phyloP scores from a whole-genome alignment of 306 rosid genomes.

The Rosa persica region DNA sequence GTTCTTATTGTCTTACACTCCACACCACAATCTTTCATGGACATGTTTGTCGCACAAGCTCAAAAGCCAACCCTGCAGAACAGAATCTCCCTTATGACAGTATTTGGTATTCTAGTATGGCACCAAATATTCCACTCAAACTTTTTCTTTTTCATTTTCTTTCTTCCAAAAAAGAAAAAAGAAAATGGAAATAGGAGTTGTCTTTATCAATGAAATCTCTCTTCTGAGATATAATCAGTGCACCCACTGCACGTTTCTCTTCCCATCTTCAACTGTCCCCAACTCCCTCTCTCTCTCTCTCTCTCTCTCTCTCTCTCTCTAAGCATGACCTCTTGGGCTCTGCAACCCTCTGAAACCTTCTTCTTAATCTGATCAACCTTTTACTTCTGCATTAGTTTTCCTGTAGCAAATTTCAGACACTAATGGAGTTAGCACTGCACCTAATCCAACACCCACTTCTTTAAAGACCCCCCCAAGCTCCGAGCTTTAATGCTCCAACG shows the following conservation, averaged over 20 bases:
- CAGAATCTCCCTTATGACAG: slow-evolving; percentile 18
- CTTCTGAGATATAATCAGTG: slow-evolving; percentile 33
- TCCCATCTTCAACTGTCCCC: slow-evolving; percentile 33
- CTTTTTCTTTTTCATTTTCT: neutral
- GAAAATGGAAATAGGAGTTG: slow-evolving; percentile 3
- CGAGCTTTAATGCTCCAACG: slow-evolving; percentile 1
- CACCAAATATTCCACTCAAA: slow-evolving; percentile 29
- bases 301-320: slow-evolving; percentile 35
- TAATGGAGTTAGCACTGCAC: slow-evolving; percentile 49
- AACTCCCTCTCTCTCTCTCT: slow-evolving; percentile 26
- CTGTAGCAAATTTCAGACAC: slow-evolving; percentile 5
- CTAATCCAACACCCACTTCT: slow-evolving; percentile 54
- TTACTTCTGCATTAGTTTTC: slow-evolving; percentile 14
- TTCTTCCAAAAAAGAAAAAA: neutral
- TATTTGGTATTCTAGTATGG: slow-evolving; percentile 23
- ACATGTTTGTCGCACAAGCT: slow-evolving; percentile 13
- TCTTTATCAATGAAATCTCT: slow-evolving; percentile 43
- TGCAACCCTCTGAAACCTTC: slow-evolving; percentile 5
- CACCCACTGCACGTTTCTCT: slow-evolving; percentile 59
- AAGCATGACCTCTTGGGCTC: slow-evolving; percentile 36
- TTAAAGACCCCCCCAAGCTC: slow-evolving; percentile 19
- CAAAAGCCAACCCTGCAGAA: neutral
- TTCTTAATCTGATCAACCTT: slow-evolving; percentile 22
- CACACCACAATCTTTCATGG: slow-evolving; percentile 3
- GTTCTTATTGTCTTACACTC: neutral